Percentiles rank a stretch among this genome's conserved stretches.
phyloP scores from a whole-genome alignment of 106 monocot genomes.

The Dendrobium huoshanense region DNA sequence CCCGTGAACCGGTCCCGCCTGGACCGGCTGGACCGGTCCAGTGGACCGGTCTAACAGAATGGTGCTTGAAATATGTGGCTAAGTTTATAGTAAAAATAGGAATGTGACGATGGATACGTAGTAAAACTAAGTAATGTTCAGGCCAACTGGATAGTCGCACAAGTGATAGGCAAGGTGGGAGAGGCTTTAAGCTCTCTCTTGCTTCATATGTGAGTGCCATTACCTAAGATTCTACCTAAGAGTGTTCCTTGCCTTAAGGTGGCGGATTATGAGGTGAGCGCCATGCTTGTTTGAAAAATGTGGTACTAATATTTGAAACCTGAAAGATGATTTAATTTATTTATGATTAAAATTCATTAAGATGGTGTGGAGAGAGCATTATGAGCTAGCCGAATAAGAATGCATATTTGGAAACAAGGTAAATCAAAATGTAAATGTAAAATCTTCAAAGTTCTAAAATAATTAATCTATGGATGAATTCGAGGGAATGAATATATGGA shows the following conservation, averaged over 20 bases:
- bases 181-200: not conserved
- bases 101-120: not conserved
- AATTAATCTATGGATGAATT: not conserved
- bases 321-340: not conserved
- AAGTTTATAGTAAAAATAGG: not conserved
- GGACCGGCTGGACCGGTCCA: too few relatives aligned
- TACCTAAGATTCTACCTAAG: not conserved
- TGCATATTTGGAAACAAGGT: not conserved
- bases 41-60: too few relatives aligned
- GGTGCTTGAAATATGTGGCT: not conserved
- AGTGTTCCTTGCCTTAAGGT: not conserved
- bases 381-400: not conserved
- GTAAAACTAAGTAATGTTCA: not conserved
- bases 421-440: not conserved
- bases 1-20: too few relatives aligned
- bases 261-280: too few relatives aligned
- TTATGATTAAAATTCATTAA: not conserved
- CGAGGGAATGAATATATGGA: not conserved
- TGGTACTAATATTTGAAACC: not conserved
- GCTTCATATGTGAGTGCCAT: not conserved
- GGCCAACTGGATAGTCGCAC: not conserved
- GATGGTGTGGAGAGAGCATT: not conserved
- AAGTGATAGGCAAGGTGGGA: not conserved
- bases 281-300: not conserved
- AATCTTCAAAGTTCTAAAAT: not conserved